Evolutionary conservation across 768 basidiomycete genomes (phyloP), one percentile per base, ranked within the genome.

Genomic region (Amanita phalloides): DNA sequence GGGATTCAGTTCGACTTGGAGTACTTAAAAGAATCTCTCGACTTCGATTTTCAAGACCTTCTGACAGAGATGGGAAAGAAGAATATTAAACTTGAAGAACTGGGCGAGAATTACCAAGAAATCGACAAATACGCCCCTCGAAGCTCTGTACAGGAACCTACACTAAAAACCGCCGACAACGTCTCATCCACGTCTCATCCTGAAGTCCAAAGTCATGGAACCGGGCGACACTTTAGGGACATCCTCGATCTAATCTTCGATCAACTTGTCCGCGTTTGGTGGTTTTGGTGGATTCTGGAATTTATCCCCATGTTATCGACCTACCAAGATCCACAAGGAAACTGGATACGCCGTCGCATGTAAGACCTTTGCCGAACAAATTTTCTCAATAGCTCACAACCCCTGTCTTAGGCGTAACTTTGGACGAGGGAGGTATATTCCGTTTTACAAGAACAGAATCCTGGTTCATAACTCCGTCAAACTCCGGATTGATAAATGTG

Each of bases 351-450:
- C 7, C 56, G 53, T 45, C 50, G 63, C 50, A 59, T 57, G 63
- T 64, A 49, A 55, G 56, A 38, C 10, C 28, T 20, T n/a, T 48
- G 21, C 4, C 7, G 14, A 25, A 21, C 17, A 25, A 17, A n/a
- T 14, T 17, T 11, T 2, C 11, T 13, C 26, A 14, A 23, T 20
- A 23, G 17, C 9, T 44, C 14, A 11, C 20, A 11, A 21, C 23
- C 20, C 35, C 4, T 37, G 20, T 14, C 30, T n/a, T 41, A 64
- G 63, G 60, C 59, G 60, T 25, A 64, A 64, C 42, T 58, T 63
- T 39, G 63, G 63, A 2, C 59, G 56, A 51, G 63, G 63, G n/a
- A 53, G 63, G 13, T 64, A 62, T 48, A 62, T 64, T 20, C 63
- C 62, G 13, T 60, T 62, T 49, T 39, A 55, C 35, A 49, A 60